These are phyloP conservation scores for Lanmaoa pseudosensibilis DNA, from an alignment of 768 basidiomycete genomes.

Conservation along the genomic window DNA sequence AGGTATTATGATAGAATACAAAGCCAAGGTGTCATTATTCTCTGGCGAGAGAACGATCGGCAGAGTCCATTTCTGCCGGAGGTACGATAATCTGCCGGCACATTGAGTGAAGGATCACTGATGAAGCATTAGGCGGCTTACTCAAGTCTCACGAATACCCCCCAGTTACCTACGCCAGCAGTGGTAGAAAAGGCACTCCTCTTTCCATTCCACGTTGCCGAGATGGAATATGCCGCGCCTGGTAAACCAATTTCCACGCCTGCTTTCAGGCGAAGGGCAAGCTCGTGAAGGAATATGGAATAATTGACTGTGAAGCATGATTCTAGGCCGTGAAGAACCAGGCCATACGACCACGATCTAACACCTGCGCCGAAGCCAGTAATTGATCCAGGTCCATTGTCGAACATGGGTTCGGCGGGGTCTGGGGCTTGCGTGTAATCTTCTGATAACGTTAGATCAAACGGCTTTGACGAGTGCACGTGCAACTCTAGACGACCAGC, in stretches of 20 bases:
- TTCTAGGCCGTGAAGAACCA: constrained; percentile 46
- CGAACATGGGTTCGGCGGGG: constrained; percentile 21
- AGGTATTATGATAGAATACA: constrained; percentile 55
- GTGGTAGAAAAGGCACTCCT: constrained; percentile 43
- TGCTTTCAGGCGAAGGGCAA: constrained; percentile 52
- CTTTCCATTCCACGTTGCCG: constrained; percentile 51
- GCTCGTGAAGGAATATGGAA: constrained; percentile 52
- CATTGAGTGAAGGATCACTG: constrained; percentile 13
- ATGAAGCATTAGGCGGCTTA: constrained; percentile 29
- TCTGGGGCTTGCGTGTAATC: constrained; percentile 25
- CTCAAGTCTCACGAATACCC: constrained; percentile 58
- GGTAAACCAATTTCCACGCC: constrained; percentile 48
- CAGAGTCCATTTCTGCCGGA: constrained; percentile 56
- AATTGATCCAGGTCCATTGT: constrained; percentile 43
- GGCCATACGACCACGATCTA: constrained; percentile 48
- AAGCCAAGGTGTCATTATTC: constrained; percentile 44
- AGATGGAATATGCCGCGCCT: constrained; percentile 44
- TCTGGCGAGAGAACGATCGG: constrained; percentile 59
- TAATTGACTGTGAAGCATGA: constrained; percentile 53
- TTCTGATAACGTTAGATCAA: constrained; percentile 34
- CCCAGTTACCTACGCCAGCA: constrained; percentile 45
- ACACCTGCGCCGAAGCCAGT: constrained; percentile 51
- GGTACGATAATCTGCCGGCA: constrained; percentile 48
- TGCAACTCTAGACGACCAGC: constrained; percentile 38
- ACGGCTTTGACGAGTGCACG: constrained; percentile 43